A percentile compares a stretch with the other conserved stretches of the same genome.
These are phyloP conservation scores for Pleurotus ostreatus DNA, from an alignment of 768 basidiomycete species.

Conservation along the genomic window DNA sequence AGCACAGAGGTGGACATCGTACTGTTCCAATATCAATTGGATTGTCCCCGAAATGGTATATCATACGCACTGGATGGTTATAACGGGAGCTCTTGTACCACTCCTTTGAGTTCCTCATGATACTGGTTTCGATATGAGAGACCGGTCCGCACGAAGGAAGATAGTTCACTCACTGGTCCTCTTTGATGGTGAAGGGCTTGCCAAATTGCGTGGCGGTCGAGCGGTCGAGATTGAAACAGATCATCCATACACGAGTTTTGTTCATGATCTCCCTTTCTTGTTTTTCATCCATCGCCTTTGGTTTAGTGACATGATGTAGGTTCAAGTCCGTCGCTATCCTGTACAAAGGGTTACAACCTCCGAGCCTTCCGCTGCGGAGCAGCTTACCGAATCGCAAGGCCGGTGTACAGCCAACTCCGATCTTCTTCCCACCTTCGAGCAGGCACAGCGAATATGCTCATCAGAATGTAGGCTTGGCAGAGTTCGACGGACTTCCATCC, in stretches of 20 bases:
- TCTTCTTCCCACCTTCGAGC: constrained; percentile 88
- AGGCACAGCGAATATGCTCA: constrained; percentile 78
- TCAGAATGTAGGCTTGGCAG: constrained; percentile 87
- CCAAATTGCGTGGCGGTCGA: constrained; percentile 88
- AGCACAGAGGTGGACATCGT: constrained; percentile 72
- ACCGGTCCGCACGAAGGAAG: neutral
- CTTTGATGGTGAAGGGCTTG: constrained; percentile 84
- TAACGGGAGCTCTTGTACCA: constrained; percentile 74
- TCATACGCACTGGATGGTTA: constrained; percentile 45
- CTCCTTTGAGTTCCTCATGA: constrained; percentile 65
- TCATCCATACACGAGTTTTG: constrained; percentile 84
- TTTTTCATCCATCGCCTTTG: constrained; percentile 64
- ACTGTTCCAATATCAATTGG: constrained; percentile 30
- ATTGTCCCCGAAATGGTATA: too few relatives aligned
- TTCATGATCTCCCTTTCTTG: constrained; percentile 84
- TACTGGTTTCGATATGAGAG: constrained; percentile 27
- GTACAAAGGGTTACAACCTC: neutral
- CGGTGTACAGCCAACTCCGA: constrained; percentile 85
- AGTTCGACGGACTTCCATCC: constrained; percentile 86
- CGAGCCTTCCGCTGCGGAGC: neutral
- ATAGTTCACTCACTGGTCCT: constrained; percentile 57
- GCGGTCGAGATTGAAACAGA: constrained; percentile 85
- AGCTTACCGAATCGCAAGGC: constrained; percentile 71
- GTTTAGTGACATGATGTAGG: constrained; percentile 61
- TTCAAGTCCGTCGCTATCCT: constrained; percentile 90